These are phyloP conservation scores for Leucocoprinus leucothites DNA, from an alignment of 768 basidiomycete genomes.

Conservation along the genomic window DNA sequence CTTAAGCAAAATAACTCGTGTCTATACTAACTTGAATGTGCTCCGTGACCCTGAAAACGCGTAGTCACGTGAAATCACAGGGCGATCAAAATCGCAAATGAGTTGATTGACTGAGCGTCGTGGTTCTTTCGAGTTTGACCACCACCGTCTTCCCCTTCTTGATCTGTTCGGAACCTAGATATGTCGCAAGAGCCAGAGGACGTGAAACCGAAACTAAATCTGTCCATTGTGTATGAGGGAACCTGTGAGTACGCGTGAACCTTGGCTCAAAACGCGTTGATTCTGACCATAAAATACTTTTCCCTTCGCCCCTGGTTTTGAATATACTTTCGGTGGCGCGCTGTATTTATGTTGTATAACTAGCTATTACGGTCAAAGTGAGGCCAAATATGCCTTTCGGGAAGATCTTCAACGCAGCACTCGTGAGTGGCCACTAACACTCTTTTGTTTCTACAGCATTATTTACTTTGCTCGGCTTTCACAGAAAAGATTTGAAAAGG, in stretches of 20 bases:
- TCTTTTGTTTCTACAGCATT: not conserved
- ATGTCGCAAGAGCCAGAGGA: conserved; percentile 49
- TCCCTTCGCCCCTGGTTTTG: too few relatives aligned
- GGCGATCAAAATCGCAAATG: too few relatives aligned
- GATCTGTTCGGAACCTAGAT: not conserved
- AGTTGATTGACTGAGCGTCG: not conserved
- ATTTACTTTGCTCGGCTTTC: not conserved
- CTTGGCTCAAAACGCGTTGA: not conserved
- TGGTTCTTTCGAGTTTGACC: not conserved
- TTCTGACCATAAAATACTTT: too few relatives aligned
- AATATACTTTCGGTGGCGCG: too few relatives aligned
- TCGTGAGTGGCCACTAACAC: conserved; percentile 38
- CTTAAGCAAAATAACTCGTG: not conserved
- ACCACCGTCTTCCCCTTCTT: not conserved
- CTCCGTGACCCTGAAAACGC: not conserved
- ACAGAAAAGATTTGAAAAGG: conserved; percentile 59
- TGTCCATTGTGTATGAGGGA: conserved; percentile 55
- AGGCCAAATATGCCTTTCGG: conserved; percentile 59
- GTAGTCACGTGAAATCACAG: not conserved
- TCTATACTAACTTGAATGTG: not conserved
- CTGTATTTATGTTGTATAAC: not conserved
- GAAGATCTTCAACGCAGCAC: conserved; percentile 66
- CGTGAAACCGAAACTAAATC: conserved; percentile 68
- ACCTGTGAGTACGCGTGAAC: conserved; percentile 34
- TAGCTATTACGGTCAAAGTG: conserved; percentile 68